Conservation (phyloP, 495 filamentous ascomycete genomes). For the Lophium mytilinum region DNA sequence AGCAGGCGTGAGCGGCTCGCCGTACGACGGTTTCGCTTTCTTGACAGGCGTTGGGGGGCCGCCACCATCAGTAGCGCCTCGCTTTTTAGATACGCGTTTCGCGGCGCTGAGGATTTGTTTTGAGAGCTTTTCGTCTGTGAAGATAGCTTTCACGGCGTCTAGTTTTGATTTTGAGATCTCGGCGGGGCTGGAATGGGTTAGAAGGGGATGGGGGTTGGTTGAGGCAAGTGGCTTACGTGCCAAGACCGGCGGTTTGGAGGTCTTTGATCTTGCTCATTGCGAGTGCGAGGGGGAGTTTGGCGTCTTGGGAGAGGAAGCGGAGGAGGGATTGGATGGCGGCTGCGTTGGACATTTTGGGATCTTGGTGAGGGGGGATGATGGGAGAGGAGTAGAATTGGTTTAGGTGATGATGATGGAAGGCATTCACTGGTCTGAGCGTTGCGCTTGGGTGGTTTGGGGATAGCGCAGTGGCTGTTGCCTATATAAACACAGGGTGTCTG, state of each 20-base stretch:
- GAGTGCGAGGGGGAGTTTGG: conserved; percentile 59
- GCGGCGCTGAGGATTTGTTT: conserved; percentile 54
- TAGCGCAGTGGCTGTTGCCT: too few relatives aligned
- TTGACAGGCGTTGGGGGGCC: conserved; percentile 15
- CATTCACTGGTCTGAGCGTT: too few relatives aligned
- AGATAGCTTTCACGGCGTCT: conserved; percentile 47
- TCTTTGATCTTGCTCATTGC: conserved; percentile 63
- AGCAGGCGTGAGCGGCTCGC: conserved; percentile 45
- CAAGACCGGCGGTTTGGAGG: conserved; percentile 53
- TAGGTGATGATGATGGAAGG: too few relatives aligned
- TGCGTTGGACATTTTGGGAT: conserved; percentile 30
- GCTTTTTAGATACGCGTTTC: conserved; percentile 59
- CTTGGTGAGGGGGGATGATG: background rate
- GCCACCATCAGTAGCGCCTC: conserved; percentile 13
- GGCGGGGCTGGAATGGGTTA: conserved; percentile 32
- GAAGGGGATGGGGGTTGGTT: conserved; percentile 2
- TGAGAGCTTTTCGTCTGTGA: conserved; percentile 62
- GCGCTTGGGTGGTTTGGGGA: too few relatives aligned
- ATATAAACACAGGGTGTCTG: too few relatives aligned
- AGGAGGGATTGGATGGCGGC: conserved; percentile 60
- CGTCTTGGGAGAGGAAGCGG: conserved; percentile 66
- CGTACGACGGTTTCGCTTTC: conserved; percentile 36
- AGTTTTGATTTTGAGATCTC: conserved; percentile 54
- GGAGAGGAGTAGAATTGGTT: too few relatives aligned
- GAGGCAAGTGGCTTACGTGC: conserved; percentile 16